phyloP scores from a whole-genome alignment of 805 yeast species.

The Danielia oregonensis region DNA sequence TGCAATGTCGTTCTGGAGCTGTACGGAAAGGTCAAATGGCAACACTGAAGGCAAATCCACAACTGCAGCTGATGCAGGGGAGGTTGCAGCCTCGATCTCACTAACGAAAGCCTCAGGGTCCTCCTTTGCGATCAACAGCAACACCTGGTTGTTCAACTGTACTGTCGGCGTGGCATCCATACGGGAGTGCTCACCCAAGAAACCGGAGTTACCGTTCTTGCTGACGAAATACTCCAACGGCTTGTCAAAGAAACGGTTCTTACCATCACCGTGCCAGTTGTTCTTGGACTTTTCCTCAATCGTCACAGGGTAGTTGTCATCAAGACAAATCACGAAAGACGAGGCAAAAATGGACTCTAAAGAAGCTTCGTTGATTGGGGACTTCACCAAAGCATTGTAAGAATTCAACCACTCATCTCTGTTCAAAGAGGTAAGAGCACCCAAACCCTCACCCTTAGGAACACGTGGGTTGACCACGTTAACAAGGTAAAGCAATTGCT shows the following conservation, averaged over 20 bases:
- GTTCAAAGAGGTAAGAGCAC: conserved; percentile 77
- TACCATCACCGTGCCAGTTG: conserved; percentile 95
- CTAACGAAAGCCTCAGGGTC: conserved; percentile 31
- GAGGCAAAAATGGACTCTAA: conserved; percentile 69
- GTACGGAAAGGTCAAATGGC: conserved; percentile 57
- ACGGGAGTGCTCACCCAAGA: conserved; percentile 92
- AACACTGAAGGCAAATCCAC: conserved; percentile 26
- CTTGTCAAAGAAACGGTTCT: conserved; percentile 88
- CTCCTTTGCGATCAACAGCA: conserved; percentile 51
- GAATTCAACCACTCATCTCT: conserved; percentile 76
- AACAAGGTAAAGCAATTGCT: conserved; percentile 55
- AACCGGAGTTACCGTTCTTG: conserved; percentile 85
- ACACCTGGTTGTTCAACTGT: conserved; percentile 74
- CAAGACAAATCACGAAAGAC: conserved; percentile 79
- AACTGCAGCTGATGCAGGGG: conserved; percentile 8
- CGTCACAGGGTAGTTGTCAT: conserved; percentile 66
- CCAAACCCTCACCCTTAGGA: conserved; percentile 55
- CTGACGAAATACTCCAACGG: conserved; percentile 81
- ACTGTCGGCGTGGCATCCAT: conserved; percentile 98
- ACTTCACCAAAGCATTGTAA: conserved; percentile 52
- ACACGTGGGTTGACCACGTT: conserved; percentile 32
- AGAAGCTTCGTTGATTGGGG: conserved; percentile 59
- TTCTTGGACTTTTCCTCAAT: conserved; percentile 79
- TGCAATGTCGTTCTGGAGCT: conserved; percentile 47
- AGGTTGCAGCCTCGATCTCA: conserved; percentile 20